Conservation (phyloP, 805 yeast genomes). For the Komagataella mondaviorum region DNA sequence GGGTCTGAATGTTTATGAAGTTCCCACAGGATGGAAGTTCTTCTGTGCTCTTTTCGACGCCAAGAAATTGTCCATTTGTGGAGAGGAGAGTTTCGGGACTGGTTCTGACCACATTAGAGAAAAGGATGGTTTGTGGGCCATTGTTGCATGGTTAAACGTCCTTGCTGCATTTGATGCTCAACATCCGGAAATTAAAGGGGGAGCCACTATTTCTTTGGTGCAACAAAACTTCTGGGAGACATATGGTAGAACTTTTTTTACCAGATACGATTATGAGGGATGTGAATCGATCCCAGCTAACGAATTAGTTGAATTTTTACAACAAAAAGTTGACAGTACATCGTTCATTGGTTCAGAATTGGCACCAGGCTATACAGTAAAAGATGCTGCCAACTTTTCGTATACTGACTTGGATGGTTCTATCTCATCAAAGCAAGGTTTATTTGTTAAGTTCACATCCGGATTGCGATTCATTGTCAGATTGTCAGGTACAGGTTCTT, state of each 20-base stretch:
- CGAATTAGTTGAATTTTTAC: slow-evolving; percentile 44
- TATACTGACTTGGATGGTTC: slow-evolving; percentile 94
- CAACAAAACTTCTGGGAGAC: slow-evolving; percentile 80
- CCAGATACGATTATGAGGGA: slow-evolving; percentile 88
- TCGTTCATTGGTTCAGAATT: slow-evolving; percentile 38
- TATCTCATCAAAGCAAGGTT: slow-evolving; percentile 78
- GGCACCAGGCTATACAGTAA: slow-evolving; percentile 38
- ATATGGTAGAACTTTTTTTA: slow-evolving; percentile 94
- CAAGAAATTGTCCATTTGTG: slow-evolving; percentile 87
- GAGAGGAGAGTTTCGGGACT: slow-evolving; percentile 97
- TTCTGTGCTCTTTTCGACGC: slow-evolving; percentile 94
- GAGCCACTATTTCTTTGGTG: slow-evolving; percentile 62
- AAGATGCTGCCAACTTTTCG: slow-evolving; percentile 76
- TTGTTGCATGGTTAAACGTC: slow-evolving; percentile 93
- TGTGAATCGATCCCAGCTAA: slow-evolving; percentile 66
- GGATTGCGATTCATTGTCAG: slow-evolving; percentile 84
- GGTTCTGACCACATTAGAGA: slow-evolving; percentile 97
- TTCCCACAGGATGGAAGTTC: slow-evolving; percentile 98
- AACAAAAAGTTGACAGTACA: slow-evolving; percentile 20
- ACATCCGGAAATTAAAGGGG: slow-evolving; percentile 35
- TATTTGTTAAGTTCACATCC: slow-evolving; percentile 65
- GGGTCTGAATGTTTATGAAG: slow-evolving; percentile 74
- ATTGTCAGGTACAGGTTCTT: slow-evolving; percentile 93
- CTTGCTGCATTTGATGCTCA: slow-evolving; percentile 64
- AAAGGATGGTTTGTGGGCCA: slow-evolving; percentile 97